Percentiles rank a stretch among this genome's conserved stretches.
These are phyloP conservation scores for Priceomyces medius DNA, from an alignment of 805 yeast species.

Conservation along the genomic window DNA sequence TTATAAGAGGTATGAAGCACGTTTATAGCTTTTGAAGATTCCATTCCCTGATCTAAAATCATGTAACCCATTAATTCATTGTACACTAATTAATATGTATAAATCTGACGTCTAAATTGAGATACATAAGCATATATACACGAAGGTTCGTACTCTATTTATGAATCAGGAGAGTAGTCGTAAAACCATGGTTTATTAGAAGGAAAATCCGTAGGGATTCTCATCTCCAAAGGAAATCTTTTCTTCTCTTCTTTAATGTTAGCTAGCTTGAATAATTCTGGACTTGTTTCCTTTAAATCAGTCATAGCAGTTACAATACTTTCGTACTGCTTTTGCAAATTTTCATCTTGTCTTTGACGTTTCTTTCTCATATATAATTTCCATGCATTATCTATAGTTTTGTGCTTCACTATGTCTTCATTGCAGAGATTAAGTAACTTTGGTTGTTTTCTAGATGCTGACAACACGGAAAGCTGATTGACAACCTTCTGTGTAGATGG, in stretches of 20 bases:
- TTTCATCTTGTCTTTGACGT: constrained; percentile 38
- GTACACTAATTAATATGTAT: not conserved
- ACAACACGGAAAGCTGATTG: constrained; percentile 71
- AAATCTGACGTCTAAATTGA: constrained; percentile 1
- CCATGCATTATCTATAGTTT: constrained; percentile 85
- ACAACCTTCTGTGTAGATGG: constrained; percentile 44
- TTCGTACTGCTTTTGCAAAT: constrained; percentile 59
- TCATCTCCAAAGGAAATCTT: constrained; percentile 72
- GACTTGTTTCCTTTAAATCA: constrained; percentile 53
- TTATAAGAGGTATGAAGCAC: too few species aligned
- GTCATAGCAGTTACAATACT: constrained; percentile 71
- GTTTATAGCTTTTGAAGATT: too few species aligned
- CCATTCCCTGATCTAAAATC: not conserved
- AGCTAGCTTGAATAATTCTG: constrained; percentile 62
- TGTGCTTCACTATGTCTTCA: constrained; percentile 85
- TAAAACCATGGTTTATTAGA: constrained; percentile 78
- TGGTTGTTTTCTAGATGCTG: constrained; percentile 89
- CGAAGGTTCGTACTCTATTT: constrained; percentile 2
- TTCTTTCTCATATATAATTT: constrained; percentile 53
- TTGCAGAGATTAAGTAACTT: constrained; percentile 66
- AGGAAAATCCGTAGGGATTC: constrained; percentile 89
- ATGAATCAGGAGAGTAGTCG: constrained; percentile 29
- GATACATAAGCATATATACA: constrained; percentile 2
- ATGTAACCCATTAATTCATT: not conserved
- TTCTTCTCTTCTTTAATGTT: constrained; percentile 47